phyloP scores from a whole-genome alignment of 2,329 filamentous ascomycete genomes.

The Arachnomyces sp. region DNA sequence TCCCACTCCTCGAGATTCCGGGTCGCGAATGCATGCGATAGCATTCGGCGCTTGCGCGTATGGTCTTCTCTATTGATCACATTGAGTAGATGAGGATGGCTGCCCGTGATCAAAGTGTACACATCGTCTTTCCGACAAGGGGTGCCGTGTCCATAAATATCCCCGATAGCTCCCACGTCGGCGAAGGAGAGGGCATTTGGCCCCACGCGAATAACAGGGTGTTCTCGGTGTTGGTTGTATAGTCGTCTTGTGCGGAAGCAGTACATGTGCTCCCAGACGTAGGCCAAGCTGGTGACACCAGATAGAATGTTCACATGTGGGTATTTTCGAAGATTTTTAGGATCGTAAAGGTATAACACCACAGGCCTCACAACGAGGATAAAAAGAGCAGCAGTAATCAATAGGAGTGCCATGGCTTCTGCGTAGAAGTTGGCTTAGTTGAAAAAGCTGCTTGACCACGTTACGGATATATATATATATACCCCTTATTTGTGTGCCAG shows the following conservation, averaged over 20 bases:
- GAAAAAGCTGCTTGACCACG: too few relatives aligned
- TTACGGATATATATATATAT: too few relatives aligned
- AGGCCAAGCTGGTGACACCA: constrained; percentile 3
- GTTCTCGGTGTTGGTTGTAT: constrained; percentile 16
- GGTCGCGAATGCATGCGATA: too few relatives aligned
- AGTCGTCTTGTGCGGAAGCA: constrained; percentile 15
- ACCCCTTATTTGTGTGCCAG: too few relatives aligned
- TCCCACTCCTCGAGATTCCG: too few relatives aligned
- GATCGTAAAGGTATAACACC: too few relatives aligned
- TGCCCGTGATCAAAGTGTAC: constrained; percentile 24
- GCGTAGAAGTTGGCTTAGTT: too few relatives aligned
- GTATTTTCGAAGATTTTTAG: too few relatives aligned
- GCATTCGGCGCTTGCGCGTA: too few relatives aligned
- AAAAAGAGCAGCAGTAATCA: too few relatives aligned
- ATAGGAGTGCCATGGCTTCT: too few relatives aligned
- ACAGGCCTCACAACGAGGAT: too few relatives aligned
- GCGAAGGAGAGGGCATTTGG: constrained; percentile 14
- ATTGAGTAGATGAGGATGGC: constrained; percentile 30
- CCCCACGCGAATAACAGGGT: constrained; percentile 15
- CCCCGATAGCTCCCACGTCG: constrained; percentile 17
- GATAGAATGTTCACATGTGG: constrained; percentile 3
- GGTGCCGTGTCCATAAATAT: constrained; percentile 33
- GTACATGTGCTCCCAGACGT: constrained; percentile 8
- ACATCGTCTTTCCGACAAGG: constrained; percentile 28
- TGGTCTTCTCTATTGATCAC: constrained; percentile 32